These are phyloP conservation scores for Umbelopsis vinacea DNA, from an alignment of 192 early-diverging fungal species.

Conservation along the genomic window DNA sequence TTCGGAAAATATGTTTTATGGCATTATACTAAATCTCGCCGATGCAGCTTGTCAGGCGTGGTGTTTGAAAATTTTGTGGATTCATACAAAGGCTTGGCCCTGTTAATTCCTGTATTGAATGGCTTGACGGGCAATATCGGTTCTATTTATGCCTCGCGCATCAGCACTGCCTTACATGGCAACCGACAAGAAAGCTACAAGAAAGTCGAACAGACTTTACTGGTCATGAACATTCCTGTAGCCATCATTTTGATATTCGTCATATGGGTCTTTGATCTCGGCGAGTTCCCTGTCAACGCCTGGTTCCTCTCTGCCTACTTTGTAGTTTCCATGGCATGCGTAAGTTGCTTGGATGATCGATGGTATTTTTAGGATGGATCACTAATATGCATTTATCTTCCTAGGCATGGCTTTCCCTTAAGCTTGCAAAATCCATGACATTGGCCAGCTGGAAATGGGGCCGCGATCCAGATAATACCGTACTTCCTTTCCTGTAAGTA, in stretches of 20 bases:
- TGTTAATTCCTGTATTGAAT: conserved; percentile 71
- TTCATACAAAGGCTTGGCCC: conserved; percentile 61
- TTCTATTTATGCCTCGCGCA: conserved; percentile 75
- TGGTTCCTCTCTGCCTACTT: conserved; percentile 57
- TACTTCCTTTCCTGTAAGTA: conserved; percentile 59
- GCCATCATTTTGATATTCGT: conserved; percentile 60
- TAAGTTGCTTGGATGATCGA: conserved; percentile 27
- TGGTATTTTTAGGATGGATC: neutral
- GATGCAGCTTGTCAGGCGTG: conserved; percentile 59
- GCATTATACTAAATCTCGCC: neutral
- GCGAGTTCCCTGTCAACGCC: conserved; percentile 41
- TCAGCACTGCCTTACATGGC: conserved; percentile 71
- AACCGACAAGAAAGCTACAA: conserved; percentile 47
- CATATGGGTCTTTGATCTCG: conserved; percentile 50
- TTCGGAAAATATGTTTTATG: neutral
- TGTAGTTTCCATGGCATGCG: conserved; percentile 53
- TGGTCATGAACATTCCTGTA: conserved; percentile 71
- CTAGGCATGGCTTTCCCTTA: conserved; percentile 52
- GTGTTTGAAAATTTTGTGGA: conserved; percentile 67
- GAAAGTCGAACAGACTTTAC: conserved; percentile 57
- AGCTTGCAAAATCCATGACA: conserved; percentile 57
- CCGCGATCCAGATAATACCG: conserved; percentile 79
- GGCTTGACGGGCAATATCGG: conserved; percentile 76
- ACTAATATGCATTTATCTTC: conserved; percentile 27
- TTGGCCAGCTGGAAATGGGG: conserved; percentile 61